phyloP scores from a whole-genome alignment of 1,284 basidiomycete genomes.

The Microbotryum saponariae region DNA sequence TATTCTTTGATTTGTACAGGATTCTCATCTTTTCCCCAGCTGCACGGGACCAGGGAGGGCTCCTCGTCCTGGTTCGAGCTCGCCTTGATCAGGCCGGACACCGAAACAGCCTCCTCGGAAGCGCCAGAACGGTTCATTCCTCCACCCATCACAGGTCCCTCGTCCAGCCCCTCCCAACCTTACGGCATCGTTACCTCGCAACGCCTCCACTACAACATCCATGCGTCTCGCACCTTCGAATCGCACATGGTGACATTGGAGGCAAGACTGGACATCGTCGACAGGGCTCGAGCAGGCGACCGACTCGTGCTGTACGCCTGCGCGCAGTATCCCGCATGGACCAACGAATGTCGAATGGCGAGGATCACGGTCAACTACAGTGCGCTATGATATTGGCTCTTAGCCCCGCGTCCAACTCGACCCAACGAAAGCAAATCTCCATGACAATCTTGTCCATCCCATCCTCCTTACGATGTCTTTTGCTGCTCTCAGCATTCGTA shows the following conservation, averaged over 20 bases:
- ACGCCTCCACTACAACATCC: slow-evolving; percentile 14
- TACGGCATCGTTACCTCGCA: not conserved
- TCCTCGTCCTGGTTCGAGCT: slow-evolving; percentile 26
- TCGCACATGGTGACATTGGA: not conserved
- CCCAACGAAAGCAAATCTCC: too few relatives aligned
- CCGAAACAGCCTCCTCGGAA: too few relatives aligned
- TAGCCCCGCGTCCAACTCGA: too few relatives aligned
- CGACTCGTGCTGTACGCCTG: slow-evolving; percentile 6
- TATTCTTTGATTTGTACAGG: not conserved
- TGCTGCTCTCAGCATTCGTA: too few relatives aligned
- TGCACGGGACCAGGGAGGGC: slow-evolving; percentile 14
- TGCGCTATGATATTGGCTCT: too few relatives aligned
- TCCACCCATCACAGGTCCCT: not conserved
- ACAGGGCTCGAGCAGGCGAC: slow-evolving; percentile 6
- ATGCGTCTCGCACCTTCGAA: slow-evolving; percentile 2
- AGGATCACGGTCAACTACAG: too few relatives aligned
- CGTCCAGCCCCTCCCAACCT: not conserved
- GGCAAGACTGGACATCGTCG: not conserved
- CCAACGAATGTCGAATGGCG: slow-evolving; percentile 2
- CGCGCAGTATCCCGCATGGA: slow-evolving; percentile 24
- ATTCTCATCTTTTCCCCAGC: slow-evolving; percentile 10
- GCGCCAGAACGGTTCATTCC: too few relatives aligned
- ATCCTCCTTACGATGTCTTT: too few relatives aligned
- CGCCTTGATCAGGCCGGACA: not conserved
- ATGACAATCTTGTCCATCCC: too few relatives aligned